Evolutionary conservation across 2,329 filamentous ascomycete genomes (phyloP), one percentile per base, ranked within the genome.

Genomic region (Fusarium anguioides): DNA sequence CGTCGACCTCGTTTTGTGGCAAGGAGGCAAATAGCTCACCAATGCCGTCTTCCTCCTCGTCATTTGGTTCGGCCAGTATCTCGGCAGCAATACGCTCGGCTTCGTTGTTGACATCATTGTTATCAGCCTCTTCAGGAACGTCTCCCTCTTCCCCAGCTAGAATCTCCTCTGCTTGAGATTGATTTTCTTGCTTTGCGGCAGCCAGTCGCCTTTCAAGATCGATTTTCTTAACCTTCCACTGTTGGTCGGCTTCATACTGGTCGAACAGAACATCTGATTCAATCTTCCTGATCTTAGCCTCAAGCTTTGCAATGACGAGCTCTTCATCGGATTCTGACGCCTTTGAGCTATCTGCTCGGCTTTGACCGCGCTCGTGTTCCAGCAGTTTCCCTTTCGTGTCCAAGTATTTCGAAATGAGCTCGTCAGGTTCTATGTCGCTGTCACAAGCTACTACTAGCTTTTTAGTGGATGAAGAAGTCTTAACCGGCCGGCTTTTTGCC

Each of bases 221-320:
- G 31, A 88, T 83, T 36, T 83, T 84, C 60, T 85, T 84, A 8
- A 80, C 76, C 60, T 83, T 86, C 92, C 91, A 94, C 70, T 86
- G 81, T 60, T 86, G 81, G 55, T 92, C 87, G 6, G 90, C 91
- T 31, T 86, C 76, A 42, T 84, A 82, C 57, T 84, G 85, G 74
- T 95, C 91, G 72, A 94, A 94, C 5, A 95, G 80, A 17, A 93
- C 83, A 74, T 95, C 92, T 24, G 87, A 90, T 72, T 96, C 91
- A 39, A 97, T 92, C 62, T 86, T 87, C 35, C 88, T 85, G 36
- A 97, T 80, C 75, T 94, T 96, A 17, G 89, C 88, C 37, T 90
- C 84, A 4, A 97, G 78, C 70, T 89, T 92, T 11, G 85, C 84
- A 40, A 89, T 81, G 62, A 87, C 85, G 21, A 86, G 76, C 17